These are phyloP conservation scores for Fusarium torreyae DNA, from an alignment of 2,329 filamentous ascomycete genomes.

Conservation along the genomic window DNA sequence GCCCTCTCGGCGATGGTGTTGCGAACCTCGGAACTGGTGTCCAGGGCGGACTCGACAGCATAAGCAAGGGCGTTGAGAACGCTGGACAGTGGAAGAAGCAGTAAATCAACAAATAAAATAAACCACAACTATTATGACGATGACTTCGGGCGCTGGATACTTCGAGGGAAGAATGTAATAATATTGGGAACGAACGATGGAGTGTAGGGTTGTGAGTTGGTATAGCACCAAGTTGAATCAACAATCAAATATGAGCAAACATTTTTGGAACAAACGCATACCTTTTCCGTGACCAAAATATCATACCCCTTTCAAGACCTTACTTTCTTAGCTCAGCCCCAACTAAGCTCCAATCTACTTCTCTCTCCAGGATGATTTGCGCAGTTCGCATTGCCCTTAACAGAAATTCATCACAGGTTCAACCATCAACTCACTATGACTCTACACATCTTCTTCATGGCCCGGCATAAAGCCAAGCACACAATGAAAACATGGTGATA, in stretches of 20 bases:
- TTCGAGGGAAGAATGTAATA: conserved; percentile 12
- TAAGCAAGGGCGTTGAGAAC: conserved; percentile 70
- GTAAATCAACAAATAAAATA: conserved; percentile 18
- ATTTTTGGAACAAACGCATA: background rate
- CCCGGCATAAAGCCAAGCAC: conserved; percentile 55
- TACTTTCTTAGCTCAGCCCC: too few relatives aligned
- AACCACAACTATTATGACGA: background rate
- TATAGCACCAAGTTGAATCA: background rate
- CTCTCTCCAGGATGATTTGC: too few relatives aligned
- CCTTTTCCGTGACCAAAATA: too few relatives aligned
- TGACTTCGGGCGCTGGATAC: too few relatives aligned
- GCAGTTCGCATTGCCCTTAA: too few relatives aligned
- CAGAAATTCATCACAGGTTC: too few relatives aligned
- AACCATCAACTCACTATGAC: too few relatives aligned
- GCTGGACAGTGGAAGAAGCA: conserved; percentile 70
- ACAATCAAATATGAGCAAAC: background rate
- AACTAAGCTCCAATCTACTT: too few relatives aligned
- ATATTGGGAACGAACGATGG: background rate
- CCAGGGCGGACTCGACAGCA: conserved; percentile 63
- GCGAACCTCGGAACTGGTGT: conserved; percentile 68
- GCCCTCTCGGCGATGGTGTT: conserved; percentile 69
- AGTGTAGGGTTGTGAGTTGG: background rate
- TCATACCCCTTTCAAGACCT: too few relatives aligned
- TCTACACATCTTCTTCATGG: conserved; percentile 42
- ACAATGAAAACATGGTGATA: conserved; percentile 61